Percentiles rank a stretch among this genome's conserved stretches.
phyloP scores from a whole-genome alignment of 371 early-diverging fungal genomes.

The Rhizopus sp. region DNA sequence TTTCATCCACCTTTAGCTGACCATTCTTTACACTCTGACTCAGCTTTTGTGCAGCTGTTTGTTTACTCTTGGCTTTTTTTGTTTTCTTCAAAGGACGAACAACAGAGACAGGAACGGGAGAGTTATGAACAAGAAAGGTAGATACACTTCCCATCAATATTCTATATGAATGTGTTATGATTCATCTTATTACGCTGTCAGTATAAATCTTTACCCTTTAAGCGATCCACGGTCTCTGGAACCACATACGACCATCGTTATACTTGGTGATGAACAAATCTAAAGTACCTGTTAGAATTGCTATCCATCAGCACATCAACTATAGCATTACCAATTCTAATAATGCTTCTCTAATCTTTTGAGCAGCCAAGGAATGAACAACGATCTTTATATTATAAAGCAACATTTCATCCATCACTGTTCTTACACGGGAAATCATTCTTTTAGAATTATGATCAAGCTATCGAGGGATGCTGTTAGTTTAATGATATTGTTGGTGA shows the following conservation, averaged over 20 bases:
- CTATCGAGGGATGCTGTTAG: slow-evolving; percentile 6
- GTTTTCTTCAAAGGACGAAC: slow-evolving; percentile 58
- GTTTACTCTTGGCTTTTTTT: slow-evolving; percentile 39
- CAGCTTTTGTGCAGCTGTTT: slow-evolving; percentile 47
- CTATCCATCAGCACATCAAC: neutral
- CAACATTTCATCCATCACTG: slow-evolving; percentile 39
- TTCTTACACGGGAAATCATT: slow-evolving; percentile 45
- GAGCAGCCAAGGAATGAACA: slow-evolving; percentile 55
- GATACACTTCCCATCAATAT: slow-evolving; percentile 62
- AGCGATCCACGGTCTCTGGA: slow-evolving; percentile 57
- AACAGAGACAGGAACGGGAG: slow-evolving; percentile 61
- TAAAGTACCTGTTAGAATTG: slow-evolving; percentile 3
- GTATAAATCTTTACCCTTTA: slow-evolving; percentile 46
- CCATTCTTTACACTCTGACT: slow-evolving; percentile 49
- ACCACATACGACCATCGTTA: slow-evolving; percentile 62
- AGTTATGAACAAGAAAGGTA: slow-evolving; percentile 61
- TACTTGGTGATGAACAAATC: slow-evolving; percentile 47
- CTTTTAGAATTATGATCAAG: slow-evolving; percentile 48
- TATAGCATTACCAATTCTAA: slow-evolving; percentile 47
- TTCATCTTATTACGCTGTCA: slow-evolving; percentile 45
- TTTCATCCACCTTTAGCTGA: slow-evolving; percentile 49
- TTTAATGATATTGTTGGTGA: neutral
- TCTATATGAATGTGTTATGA: slow-evolving; percentile 27
- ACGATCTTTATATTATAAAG: slow-evolving; percentile 55
- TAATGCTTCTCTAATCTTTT: slow-evolving; percentile 52